Evolutionary conservation across 2,329 filamentous ascomycete species (phyloP).

Genomic region (Fusarium sp.): DNA sequence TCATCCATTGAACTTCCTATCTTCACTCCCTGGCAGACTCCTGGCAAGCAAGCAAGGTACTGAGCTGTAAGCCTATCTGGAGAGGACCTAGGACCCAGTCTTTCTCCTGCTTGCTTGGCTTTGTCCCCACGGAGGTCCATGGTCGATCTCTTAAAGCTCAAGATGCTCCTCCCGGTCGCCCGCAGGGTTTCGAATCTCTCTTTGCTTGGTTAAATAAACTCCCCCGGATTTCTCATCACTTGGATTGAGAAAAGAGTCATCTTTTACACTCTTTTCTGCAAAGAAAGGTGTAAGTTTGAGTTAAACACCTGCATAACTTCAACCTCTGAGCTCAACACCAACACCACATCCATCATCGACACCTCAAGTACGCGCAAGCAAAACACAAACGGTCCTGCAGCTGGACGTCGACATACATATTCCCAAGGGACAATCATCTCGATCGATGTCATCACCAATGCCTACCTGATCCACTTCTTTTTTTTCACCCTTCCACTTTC

Average conservation of each 20-base stretch:
- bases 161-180: constrained; percentile 38
- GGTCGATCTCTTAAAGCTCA: constrained; percentile 44
- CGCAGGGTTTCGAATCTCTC: constrained; percentile 21
- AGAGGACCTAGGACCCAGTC: constrained; percentile 36
- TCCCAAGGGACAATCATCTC: constrained; percentile 12
- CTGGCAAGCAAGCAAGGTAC: neutral
- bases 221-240: constrained; percentile 31
- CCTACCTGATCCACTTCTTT: constrained; percentile 34
- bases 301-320: constrained; percentile 4
- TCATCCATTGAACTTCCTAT: constrained; percentile 23
- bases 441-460: constrained; percentile 34
- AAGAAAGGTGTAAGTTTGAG: neutral
- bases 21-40: constrained; percentile 29
- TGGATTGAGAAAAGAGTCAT: constrained; percentile 4
- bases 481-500: constrained; percentile 3
- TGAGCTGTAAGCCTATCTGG: constrained; percentile 34
- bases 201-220: constrained; percentile 2
- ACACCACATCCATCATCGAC: constrained; percentile 5
- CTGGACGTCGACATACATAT: constrained; percentile 10
- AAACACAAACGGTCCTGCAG: constrained; percentile 8
- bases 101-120: constrained; percentile 34
- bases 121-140: constrained; percentile 26
- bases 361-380: neutral
- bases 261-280: neutral
- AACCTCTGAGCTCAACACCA: constrained; percentile 26